Percentiles rank a stretch among this genome's conserved stretches.
phyloP scores from a whole-genome alignment of 257 asterid genomes.

The Echium plantagineum region DNA sequence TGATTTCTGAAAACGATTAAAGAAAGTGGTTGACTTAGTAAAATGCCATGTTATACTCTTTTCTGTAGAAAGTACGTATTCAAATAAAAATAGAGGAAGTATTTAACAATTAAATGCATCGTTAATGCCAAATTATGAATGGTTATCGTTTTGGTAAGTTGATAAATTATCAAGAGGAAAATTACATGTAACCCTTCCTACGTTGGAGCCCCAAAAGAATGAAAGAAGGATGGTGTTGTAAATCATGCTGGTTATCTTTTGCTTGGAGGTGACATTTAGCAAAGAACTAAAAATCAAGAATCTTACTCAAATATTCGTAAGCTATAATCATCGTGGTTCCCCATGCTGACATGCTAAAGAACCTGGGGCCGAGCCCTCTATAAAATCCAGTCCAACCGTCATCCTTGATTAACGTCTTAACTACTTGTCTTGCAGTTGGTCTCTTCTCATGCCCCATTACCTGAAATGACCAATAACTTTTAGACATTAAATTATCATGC shows the following conservation, averaged over 20 bases:
- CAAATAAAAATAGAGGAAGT: too few relatives aligned
- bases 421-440: conserved; percentile 68
- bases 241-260: not conserved
- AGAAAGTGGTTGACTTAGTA: too few relatives aligned
- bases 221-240: not conserved
- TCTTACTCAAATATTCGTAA: conserved; percentile 85
- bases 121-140: not conserved
- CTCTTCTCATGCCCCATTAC: conserved; percentile 69
- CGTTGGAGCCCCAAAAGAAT: not conserved
- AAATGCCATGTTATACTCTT: too few relatives aligned
- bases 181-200: not conserved
- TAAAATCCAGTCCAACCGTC: conserved; percentile 92
- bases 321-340: conserved; percentile 98
- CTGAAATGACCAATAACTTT: conserved; percentile 29
- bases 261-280: not conserved
- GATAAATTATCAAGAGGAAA: not conserved
- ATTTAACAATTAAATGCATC: too few relatives aligned
- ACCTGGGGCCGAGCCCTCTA: conserved; percentile 93
- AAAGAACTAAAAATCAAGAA: not conserved
- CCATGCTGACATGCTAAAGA: conserved; percentile 98
- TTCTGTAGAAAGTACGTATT: too few relatives aligned
- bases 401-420: conserved; percentile 61
- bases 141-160: not conserved
- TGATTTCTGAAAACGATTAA: too few relatives aligned
- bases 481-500: not conserved